A percentile compares a stretch with the other conserved stretches of the same genome.
Evolutionary conservation across 2,329 filamentous ascomycete species (phyloP).

Genomic region (Helicocarpus griseus): DNA sequence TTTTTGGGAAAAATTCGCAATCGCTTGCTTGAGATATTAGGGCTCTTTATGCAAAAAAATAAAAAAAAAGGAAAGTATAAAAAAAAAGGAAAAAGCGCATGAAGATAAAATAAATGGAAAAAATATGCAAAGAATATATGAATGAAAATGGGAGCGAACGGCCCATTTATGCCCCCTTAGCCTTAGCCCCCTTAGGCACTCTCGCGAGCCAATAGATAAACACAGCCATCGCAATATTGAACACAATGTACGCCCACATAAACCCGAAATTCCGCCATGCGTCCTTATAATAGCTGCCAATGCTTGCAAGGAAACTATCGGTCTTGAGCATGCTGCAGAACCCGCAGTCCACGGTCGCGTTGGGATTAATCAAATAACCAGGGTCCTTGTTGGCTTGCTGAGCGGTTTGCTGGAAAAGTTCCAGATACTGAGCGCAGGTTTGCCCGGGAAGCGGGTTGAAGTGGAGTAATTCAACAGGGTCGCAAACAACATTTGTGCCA

Average conservation of each 20-base stretch:
- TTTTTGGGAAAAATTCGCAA: too few species aligned
- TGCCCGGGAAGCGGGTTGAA: conserved; percentile 46
- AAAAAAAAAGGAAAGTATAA: too few species aligned
- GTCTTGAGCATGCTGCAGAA: conserved; percentile 42
- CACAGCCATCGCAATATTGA: conserved; percentile 53
- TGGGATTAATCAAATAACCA: conserved; percentile 36
- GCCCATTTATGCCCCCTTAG: too few species aligned
- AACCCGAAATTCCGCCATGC: conserved; percentile 61
- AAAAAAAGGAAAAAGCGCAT: too few species aligned
- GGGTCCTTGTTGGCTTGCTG: too few species aligned
- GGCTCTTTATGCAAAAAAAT: too few species aligned
- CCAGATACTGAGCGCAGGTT: conserved; percentile 49
- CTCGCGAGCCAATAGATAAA: conserved; percentile 54
- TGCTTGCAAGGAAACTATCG: conserved; percentile 37
- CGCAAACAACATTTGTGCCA: conserved; percentile 22
- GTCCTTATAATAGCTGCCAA: conserved; percentile 35
- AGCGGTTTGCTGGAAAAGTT: conserved; percentile 27
- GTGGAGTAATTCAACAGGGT: conserved; percentile 22
- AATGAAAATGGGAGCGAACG: too few species aligned
- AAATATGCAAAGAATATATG: too few species aligned
- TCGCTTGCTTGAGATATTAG: too few species aligned
- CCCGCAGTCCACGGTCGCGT: conserved; percentile 37
- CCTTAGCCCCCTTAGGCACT: conserved; percentile 33
- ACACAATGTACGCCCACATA: conserved; percentile 56
- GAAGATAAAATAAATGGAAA: too few species aligned